Base-by-base conservation (phyloP, 352 stramenopile genomes). In the Phytophthora ohioensis region DNA sequence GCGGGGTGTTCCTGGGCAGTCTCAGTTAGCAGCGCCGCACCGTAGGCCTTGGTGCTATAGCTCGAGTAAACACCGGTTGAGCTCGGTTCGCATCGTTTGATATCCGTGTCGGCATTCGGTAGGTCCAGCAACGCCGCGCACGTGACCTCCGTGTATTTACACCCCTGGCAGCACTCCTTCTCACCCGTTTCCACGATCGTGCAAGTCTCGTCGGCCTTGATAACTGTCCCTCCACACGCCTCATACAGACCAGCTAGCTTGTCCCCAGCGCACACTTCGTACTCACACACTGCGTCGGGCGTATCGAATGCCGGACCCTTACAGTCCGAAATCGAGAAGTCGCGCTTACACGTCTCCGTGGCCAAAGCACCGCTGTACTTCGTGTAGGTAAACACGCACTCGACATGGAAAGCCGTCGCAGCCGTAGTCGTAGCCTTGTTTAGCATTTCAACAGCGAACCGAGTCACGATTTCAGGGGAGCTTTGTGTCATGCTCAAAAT, bases 261-360 rank as follows among this genome's bases (percentile, higher is more conserved):
- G 1, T 78, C 43, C 12, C 67, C 80, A 4, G 65, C 68, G 46
- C 79, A 85, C 15, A 67, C 56, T 15, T 83, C 68, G 53, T 76
- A 88, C 56, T 71, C 30, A 38, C 85, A 93, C 27, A 69, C 30
- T 5, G 72, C 70, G 32, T 78, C 75, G 0, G 79, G 67, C 0
- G 70, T 75, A 46, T 91, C 82, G 56, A 90, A 87, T 4, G 65
- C 70, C 2, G 85, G 85, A 0, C 56, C 62, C 21, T 87, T 82
- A 67, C 87, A 94, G 70, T 91, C 85, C 27, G 68, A 75, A 58
- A 93, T 80, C 3, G 64, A 64, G 54, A 94, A 90, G 15, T 75
- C 58, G 3, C 75, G 67, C 49, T 54, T 39, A 54, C 84, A 92
- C 12, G 68, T 78, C 39, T 91, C 71, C 12, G 51, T 41, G 3